phyloP scores from a whole-genome alignment of 345 rosid species.

The Schrenkiella parvula region DNA sequence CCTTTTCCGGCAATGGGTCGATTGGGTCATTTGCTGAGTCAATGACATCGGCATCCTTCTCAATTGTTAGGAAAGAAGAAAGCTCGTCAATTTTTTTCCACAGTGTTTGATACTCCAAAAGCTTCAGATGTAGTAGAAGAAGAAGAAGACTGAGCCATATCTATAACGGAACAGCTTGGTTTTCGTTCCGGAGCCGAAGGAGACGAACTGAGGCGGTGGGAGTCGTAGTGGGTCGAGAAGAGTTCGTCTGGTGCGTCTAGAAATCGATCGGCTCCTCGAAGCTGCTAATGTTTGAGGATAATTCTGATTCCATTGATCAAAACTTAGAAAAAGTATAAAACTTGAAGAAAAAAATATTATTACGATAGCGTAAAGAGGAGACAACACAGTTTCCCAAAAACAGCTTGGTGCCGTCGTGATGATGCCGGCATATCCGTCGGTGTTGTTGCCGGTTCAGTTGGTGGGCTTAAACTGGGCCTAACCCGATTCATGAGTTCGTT shows the following conservation, averaged over 20 bases:
- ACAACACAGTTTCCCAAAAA: slow-evolving; percentile 17
- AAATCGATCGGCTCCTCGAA: slow-evolving; percentile 28
- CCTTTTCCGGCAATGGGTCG: not conserved
- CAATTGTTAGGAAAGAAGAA: slow-evolving; percentile 10
- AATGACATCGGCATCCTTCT: not conserved
- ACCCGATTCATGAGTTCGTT: not conserved
- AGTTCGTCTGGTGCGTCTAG: slow-evolving; percentile 51
- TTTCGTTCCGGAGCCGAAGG: slow-evolving; percentile 13
- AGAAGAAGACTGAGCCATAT: not conserved
- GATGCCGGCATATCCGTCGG: slow-evolving; percentile 25
- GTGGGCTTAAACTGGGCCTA: slow-evolving; percentile 13
- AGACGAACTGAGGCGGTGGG: slow-evolving; percentile 27
- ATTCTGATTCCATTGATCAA: slow-evolving; percentile 21
- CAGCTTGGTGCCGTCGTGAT: slow-evolving; percentile 10
- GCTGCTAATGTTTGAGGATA: not conserved
- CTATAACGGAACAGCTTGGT: not conserved
- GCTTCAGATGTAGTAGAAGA: slow-evolving; percentile 4
- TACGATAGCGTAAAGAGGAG: not conserved
- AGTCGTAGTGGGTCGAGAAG: slow-evolving; percentile 24
- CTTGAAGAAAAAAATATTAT: not conserved
- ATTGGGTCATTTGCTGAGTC: not conserved
- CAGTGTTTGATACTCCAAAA: not conserved
- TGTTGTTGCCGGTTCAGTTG: not conserved
- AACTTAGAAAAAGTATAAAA: not conserved
- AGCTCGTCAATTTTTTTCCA: slow-evolving; percentile 24